Evolutionary conservation across 805 yeast species (phyloP), one percentile per base, ranked within the genome.

Genomic region (Saccharomycodes ludwigii): DNA sequence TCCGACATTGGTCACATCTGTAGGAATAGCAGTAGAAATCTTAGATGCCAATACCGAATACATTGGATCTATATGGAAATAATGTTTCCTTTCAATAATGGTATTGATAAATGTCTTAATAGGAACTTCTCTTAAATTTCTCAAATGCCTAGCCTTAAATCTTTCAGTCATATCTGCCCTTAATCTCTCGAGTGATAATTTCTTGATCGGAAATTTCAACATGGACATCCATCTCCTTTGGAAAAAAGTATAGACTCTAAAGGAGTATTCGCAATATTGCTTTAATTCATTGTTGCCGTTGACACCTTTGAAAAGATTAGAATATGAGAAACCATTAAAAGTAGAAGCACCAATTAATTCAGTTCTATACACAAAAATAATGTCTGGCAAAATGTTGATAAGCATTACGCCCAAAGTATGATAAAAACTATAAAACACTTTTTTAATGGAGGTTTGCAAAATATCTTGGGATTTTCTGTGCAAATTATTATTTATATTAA

Each of bases 341-440:
- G 21, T 14, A n/a, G 21, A 26, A 17, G 31, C 23, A 12, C 39
- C 39, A 20, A 30, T 30, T 11, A 31, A 20, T 11, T 29, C 35
- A 16, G 30, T 30, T 12, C 25, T 24, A 30, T 22, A 20, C 16
- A 35, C 21, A 28, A 16, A 38, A 6, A 31, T 24, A 12, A 12
- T 34, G 8, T 32, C n/a, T 4, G 41, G 35, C 11, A 38, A 27
- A 18, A 36, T 16, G 18, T 35, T 30, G 16, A 21, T 27, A 19
- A 38, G 28, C 6, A 31, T 24, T 8, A 33, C 11, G 10, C 35
- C 32, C 18, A 35, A 21, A 10, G 34, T 22, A 17, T 29, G 33
- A 30, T 32, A 38, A 20, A 38, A 38, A 7, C 24, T 24, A 24
- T 38, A 38, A 10, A 38, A 26, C 8, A 33, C 34, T n/a, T 29